A percentile compares a stretch with the other conserved stretches of the same genome.
Conservation (phyloP, 2,329 filamentous ascomycete species). For the Dactylonectria macrodidyma region DNA sequence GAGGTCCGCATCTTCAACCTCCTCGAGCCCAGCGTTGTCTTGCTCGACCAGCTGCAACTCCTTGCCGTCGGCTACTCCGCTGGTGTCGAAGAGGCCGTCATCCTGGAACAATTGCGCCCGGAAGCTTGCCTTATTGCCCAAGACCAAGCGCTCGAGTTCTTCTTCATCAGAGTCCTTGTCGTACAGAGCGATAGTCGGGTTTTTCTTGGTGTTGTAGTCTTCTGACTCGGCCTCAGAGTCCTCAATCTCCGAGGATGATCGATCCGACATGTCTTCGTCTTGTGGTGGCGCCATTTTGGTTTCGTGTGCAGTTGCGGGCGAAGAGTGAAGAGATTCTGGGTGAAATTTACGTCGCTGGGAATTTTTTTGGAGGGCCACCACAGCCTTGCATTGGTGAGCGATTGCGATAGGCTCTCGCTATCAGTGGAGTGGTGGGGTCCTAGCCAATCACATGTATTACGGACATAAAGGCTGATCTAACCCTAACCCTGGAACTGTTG, state of each 20-base stretch:
- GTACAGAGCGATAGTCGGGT: slow-evolving; percentile 50
- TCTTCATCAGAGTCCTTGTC: slow-evolving; percentile 88
- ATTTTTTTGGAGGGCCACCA: slow-evolving; percentile 51
- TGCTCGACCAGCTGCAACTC: slow-evolving; percentile 57
- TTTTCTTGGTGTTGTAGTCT: slow-evolving; percentile 47
- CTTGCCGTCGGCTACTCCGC: slow-evolving; percentile 54
- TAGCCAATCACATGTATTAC: slow-evolving; percentile 37
- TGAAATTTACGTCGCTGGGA: slow-evolving; percentile 42
- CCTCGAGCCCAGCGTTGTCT: slow-evolving; percentile 69
- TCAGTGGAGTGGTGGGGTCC: slow-evolving; percentile 25
- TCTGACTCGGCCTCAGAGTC: slow-evolving; percentile 48
- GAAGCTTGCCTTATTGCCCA: slow-evolving; percentile 90
- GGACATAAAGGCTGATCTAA: slow-evolving; percentile 39
- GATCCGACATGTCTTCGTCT: slow-evolving; percentile 48
- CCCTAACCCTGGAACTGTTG: slow-evolving; percentile 34
- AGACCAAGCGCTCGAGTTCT: slow-evolving; percentile 88
- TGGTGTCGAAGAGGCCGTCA: slow-evolving; percentile 57
- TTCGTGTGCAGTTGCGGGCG: slow-evolving; percentile 27
- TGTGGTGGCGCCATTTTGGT: slow-evolving; percentile 52
- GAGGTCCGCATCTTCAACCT: slow-evolving; percentile 81
- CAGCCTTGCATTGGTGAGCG: slow-evolving; percentile 49
- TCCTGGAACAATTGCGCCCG: slow-evolving; percentile 77
- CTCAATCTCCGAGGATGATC: slow-evolving; percentile 50
- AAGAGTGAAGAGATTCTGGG: slow-evolving; percentile 33
- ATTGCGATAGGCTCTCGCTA: slow-evolving; percentile 34